phyloP scores from a whole-genome alignment of 306 rosid genomes.

The Delonix regia region DNA sequence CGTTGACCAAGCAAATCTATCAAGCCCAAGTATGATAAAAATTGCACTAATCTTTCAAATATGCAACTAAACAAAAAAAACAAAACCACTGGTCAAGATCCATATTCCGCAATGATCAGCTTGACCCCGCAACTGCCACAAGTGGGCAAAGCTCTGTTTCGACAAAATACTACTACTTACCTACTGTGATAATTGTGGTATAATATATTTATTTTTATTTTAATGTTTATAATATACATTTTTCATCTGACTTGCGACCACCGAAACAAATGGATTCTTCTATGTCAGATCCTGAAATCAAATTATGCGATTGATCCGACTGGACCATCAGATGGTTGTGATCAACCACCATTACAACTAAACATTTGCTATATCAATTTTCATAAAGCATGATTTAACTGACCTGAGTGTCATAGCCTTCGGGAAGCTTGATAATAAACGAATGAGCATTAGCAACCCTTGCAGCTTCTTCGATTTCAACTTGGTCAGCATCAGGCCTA shows the following conservation, averaged over 20 bases:
- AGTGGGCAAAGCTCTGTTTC: constrained; percentile 27
- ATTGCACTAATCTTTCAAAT: constrained; percentile 27
- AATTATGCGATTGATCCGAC: constrained; percentile 30
- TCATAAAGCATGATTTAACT: constrained; percentile 30
- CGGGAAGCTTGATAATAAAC: constrained; percentile 79
- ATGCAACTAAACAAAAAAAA: constrained; percentile 27
- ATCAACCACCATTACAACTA: constrained; percentile 4
- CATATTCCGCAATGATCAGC: constrained; percentile 34
- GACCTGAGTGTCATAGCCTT: constrained; percentile 90
- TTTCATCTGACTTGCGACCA: constrained; percentile 13
- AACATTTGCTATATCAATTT: neutral
- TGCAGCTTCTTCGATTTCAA: constrained; percentile 88
- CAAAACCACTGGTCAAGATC: constrained; percentile 49
- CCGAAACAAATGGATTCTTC: constrained; percentile 25
- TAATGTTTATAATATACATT: neutral
- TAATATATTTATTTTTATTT: neutral
- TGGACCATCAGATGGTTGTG: constrained; percentile 4
- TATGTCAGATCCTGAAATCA: constrained; percentile 21
- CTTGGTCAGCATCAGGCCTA: constrained; percentile 77
- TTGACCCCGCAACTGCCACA: constrained; percentile 31
- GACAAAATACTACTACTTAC: neutral
- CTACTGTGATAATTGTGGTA: constrained; percentile 13
- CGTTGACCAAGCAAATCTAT: constrained; percentile 57
- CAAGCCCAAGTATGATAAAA: constrained; percentile 22
- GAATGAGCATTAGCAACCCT: constrained; percentile 92